Evolutionary conservation across 306 rosid species (phyloP).

Genomic region (Lithocarpus polystachyus): DNA sequence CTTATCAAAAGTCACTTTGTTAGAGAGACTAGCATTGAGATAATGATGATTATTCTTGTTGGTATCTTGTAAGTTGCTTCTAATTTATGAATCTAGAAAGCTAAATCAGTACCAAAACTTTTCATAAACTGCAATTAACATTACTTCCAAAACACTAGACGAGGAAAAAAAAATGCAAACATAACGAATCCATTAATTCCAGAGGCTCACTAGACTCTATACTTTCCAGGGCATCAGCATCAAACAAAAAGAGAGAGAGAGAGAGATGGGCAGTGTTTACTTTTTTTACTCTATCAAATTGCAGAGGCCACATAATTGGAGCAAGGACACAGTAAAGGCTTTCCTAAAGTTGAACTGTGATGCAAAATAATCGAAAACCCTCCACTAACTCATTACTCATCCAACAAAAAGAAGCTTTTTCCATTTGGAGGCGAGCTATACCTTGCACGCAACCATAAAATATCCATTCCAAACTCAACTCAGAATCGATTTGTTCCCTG

Average conservation of each 20-base stretch:
- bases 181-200: not conserved
- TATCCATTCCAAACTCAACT: conserved; percentile 15
- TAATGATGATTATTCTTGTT: too few species aligned
- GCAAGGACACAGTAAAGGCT: conserved; percentile 2
- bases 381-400: conserved; percentile 20
- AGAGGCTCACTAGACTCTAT: not conserved
- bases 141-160: not conserved
- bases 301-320: conserved; percentile 8
- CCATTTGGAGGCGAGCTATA: not conserved
- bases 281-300: not conserved
- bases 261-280: not conserved
- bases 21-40: too few species aligned
- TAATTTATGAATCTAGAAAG: not conserved
- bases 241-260: conserved; percentile 2
- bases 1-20: too few species aligned
- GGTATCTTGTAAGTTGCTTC: too few species aligned
- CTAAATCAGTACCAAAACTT: not conserved
- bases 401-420: conserved; percentile 2
- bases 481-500: conserved; percentile 37
- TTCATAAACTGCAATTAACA: not conserved
- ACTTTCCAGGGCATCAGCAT: conserved; percentile 8
- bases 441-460: conserved; percentile 33
- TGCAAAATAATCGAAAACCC: conserved; percentile 7
- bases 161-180: too few species aligned
- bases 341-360: not conserved